These are phyloP conservation scores for Puccinia polysora DNA, from an alignment of 1,284 basidiomycete species.

Conservation along the genomic window DNA sequence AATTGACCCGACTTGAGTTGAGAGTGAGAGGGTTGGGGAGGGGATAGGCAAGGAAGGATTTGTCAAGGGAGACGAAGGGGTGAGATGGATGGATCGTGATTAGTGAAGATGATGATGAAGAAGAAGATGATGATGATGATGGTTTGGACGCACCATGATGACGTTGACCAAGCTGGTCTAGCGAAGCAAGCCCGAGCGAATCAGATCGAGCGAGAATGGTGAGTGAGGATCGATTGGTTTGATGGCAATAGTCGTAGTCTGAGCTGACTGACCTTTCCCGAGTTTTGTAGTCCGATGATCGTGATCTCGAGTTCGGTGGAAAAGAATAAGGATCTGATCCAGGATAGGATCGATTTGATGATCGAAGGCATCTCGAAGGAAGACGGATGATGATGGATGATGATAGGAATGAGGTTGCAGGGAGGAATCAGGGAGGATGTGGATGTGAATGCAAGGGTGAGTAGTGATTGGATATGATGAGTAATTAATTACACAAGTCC, in stretches of 20 bases:
- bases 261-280: slow-evolving; percentile 50
- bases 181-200: neutral
- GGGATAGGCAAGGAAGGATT: neutral
- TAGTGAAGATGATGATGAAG: neutral
- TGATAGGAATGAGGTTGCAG: too few relatives aligned
- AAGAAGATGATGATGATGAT: neutral
- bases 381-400: too few relatives aligned
- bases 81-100: neutral
- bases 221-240: neutral
- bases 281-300: slow-evolving; percentile 77
- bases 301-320: slow-evolving; percentile 86
- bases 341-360: slow-evolving; percentile 63
- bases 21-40: too few relatives aligned
- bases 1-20: slow-evolving; percentile 47
- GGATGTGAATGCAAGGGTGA: too few relatives aligned
- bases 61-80: neutral
- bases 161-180: slow-evolving; percentile 52
- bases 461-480: too few relatives aligned
- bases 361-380: slow-evolving; percentile 68
- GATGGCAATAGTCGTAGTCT: neutral
- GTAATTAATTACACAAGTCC: too few relatives aligned
- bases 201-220: neutral
- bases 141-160: slow-evolving; percentile 45
- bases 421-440: too few relatives aligned
- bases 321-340: slow-evolving; percentile 66